These are phyloP conservation scores for Silene conica DNA, from an alignment of 148 eudicot species.

Conservation along the genomic window DNA sequence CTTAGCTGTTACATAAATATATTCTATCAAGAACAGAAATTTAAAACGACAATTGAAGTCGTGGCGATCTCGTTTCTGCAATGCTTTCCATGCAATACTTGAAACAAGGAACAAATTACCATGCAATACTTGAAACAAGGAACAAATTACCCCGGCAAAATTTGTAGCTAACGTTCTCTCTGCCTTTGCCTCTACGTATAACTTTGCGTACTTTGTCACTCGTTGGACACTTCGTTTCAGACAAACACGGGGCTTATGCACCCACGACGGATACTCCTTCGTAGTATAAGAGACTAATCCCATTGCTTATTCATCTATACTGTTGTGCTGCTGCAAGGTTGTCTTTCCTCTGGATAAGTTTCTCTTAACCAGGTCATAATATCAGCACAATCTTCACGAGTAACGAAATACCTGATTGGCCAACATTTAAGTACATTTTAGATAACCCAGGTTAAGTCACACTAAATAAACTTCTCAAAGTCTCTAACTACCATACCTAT, in stretches of 20 bases:
- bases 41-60: neutral
- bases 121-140: neutral
- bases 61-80: neutral
- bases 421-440: neutral
- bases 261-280: too few relatives aligned
- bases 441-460: neutral
- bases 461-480: neutral
- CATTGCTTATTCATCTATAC: neutral
- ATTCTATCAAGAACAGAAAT: neutral
- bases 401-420: constrained; percentile 52
- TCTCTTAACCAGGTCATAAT: constrained; percentile 67
- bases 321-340: constrained; percentile 7
- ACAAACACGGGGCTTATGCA: too few relatives aligned
- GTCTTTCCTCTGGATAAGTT: constrained; percentile 6
- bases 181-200: too few relatives aligned
- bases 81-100: neutral
- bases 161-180: too few relatives aligned
- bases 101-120: neutral
- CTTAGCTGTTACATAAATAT: neutral
- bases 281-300: too few relatives aligned
- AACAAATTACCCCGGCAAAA: neutral
- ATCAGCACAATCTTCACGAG: constrained; percentile 57
- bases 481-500: constrained; percentile 41
- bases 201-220: too few relatives aligned
- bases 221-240: too few relatives aligned